Evolutionary conservation across 2,329 filamentous ascomycete genomes (phyloP).

Genomic region (Aspergillus niger): DNA sequence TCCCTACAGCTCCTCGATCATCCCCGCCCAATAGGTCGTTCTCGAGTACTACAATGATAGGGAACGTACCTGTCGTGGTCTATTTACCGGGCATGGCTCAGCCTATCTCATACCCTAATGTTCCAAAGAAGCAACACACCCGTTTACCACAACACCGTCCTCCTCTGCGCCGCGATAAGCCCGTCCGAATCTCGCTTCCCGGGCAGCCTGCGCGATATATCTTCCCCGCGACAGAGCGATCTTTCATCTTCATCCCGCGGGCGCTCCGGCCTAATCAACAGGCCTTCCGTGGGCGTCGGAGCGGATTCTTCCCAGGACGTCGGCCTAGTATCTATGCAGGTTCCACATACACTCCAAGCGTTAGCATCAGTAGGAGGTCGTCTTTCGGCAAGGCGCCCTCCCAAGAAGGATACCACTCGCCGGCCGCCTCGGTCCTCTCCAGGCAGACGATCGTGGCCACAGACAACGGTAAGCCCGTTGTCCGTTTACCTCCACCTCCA

Average conservation of each 20-base stretch:
- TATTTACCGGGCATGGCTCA: constrained; percentile 74
- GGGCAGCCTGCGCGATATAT: constrained; percentile 80
- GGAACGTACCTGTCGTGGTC: constrained; percentile 82
- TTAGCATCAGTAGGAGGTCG: constrained; percentile 85
- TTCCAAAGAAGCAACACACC: constrained; percentile 86
- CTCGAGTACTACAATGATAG: constrained; percentile 80
- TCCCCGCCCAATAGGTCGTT: constrained; percentile 73
- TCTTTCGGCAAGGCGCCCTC: constrained; percentile 70
- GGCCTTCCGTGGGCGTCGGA: constrained; percentile 68
- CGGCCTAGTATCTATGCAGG: constrained; percentile 71
- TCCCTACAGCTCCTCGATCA: constrained; percentile 55
- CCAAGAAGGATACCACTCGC: constrained; percentile 76
- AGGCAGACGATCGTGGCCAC: constrained; percentile 61
- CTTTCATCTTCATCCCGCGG: constrained; percentile 96
- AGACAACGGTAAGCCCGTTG: constrained; percentile 70
- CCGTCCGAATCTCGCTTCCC: constrained; percentile 89
- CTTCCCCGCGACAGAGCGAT: constrained; percentile 84
- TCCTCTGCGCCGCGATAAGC: constrained; percentile 91
- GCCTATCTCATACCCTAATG: constrained; percentile 70
- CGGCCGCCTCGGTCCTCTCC: constrained; percentile 75
- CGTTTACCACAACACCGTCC: constrained; percentile 93
- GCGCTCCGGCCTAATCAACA: constrained; percentile 92
- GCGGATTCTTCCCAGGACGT: constrained; percentile 68
- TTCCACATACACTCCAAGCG: constrained; percentile 80
- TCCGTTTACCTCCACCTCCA: constrained; percentile 73